Evolutionary conservation across 441 rosid species (phyloP), one percentile per base, ranked within the genome.

Genomic region (Metrosideros polymorpha): DNA sequence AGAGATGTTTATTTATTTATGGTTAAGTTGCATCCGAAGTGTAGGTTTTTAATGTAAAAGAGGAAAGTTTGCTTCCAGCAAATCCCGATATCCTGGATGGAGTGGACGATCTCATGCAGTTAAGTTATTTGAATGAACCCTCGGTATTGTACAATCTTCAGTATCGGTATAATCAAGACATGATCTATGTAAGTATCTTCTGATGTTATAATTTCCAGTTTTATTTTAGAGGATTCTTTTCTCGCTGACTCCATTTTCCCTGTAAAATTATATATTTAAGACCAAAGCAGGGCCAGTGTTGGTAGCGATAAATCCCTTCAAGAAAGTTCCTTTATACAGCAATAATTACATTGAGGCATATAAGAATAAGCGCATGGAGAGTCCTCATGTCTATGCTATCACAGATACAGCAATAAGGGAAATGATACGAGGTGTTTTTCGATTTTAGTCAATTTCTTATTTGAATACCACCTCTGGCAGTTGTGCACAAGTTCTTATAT

Each of bases 81-180:
- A 98, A 98, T 92, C 99, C 99, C 66, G 99, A 95, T 91, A 98
- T 98, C 89, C 99, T 98, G 91, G 98, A 96, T 92, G 99, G 99
- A 43, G 98, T 98, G 52, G 99, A 94, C 89, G 99, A 98, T 92
- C 98, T 98, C 84, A 95, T 98, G 99, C 99, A 98, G 89, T 96
- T 98, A 87, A 96, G 99, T 92, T 98, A 95, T 93, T 93, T 98
- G 88, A 96, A 95, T 90, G 99, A 98, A 93, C 99, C 99, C 76
- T 92, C 99, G 12, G 99, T 98, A 71, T 87, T 98, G 93, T 96
- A 94, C 93, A 94, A 96, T 89, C 98, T 98, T 87, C 94, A 95
- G 83, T 93, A 94, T 85, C 94, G 99, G 91, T 98, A 96, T 93
- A 92, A 94, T 86, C 96, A 89, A 89, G 97, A 96, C 87, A 94